Percentiles rank a stretch among this genome's conserved stretches.
phyloP scores from a whole-genome alignment of 2,329 filamentous ascomycete species.

The Apiospora hydei region DNA sequence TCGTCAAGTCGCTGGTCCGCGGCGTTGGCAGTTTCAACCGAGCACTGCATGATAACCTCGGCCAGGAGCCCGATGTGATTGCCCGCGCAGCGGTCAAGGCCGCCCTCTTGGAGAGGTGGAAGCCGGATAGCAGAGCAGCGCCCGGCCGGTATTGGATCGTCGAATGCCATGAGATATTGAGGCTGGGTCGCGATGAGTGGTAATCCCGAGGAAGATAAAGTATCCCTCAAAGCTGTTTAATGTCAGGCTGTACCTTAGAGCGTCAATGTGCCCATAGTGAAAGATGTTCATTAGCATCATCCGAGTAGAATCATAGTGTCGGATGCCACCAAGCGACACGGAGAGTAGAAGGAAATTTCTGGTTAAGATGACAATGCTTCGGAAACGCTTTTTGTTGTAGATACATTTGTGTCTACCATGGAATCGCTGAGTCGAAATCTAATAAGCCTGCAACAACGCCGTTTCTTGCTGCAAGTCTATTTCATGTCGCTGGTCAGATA shows the following conservation, averaged over 20 bases:
- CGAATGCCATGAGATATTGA: constrained; percentile 68
- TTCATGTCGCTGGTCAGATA: constrained; percentile 28
- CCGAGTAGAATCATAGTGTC: neutral
- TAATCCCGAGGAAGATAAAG: neutral
- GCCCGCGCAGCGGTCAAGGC: constrained; percentile 71
- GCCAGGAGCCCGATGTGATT: constrained; percentile 78
- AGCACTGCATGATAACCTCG: constrained; percentile 69
- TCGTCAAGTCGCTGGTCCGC: constrained; percentile 62
- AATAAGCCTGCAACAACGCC: no score
- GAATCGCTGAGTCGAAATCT: neutral
- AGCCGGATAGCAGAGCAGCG: constrained; percentile 62
- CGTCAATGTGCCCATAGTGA: neutral
- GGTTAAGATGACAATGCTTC: neutral
- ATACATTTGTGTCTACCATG: neutral
- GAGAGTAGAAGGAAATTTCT: neutral
- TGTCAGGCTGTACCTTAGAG: neutral
- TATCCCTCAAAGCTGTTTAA: neutral
- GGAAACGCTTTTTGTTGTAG: neutral
- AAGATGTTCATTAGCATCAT: neutral
- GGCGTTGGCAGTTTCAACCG: constrained; percentile 61
- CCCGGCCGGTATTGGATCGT: constrained; percentile 68
- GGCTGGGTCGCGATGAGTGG: constrained; percentile 54
- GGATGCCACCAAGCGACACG: neutral
- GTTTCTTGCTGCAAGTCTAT: neutral
- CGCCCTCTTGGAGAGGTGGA: constrained; percentile 54